Evolutionary conservation across 345 rosid genomes (phyloP).

Genomic region (Firmiana major): DNA sequence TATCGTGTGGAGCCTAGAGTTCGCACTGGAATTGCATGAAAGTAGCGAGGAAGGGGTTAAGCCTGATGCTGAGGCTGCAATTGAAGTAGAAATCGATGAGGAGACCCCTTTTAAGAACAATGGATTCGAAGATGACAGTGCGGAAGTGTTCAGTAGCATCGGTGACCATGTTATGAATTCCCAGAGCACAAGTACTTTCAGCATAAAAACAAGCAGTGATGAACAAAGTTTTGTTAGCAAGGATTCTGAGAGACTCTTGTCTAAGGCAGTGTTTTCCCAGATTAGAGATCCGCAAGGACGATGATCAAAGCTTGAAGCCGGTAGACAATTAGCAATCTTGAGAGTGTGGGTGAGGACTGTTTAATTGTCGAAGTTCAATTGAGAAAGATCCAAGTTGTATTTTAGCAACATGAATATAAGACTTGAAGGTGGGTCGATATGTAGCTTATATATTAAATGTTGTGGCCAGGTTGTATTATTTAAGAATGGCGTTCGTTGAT

Average conservation of each 20-base stretch:
- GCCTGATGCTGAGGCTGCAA: background rate
- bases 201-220: background rate
- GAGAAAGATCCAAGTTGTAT: background rate
- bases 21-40: constrained; percentile 25
- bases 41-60: background rate
- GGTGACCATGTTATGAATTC: constrained; percentile 3
- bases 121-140: background rate
- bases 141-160: background rate
- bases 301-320: background rate
- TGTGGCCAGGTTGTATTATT: background rate
- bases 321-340: background rate
- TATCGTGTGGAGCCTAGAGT: constrained; percentile 37
- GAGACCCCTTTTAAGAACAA: background rate
- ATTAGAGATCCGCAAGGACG: constrained; percentile 1
- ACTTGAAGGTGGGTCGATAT: background rate
- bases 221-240: background rate
- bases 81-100: background rate
- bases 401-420: background rate
- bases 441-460: background rate
- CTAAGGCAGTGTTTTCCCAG: background rate
- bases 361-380: background rate
- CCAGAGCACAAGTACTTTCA: background rate
- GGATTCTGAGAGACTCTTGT: background rate
- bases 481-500: background rate
- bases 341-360: background rate